Percentiles rank a stretch among this genome's conserved stretches.
Conservation (phyloP, 805 yeast species). For the Metschnikowia borealis region DNA sequence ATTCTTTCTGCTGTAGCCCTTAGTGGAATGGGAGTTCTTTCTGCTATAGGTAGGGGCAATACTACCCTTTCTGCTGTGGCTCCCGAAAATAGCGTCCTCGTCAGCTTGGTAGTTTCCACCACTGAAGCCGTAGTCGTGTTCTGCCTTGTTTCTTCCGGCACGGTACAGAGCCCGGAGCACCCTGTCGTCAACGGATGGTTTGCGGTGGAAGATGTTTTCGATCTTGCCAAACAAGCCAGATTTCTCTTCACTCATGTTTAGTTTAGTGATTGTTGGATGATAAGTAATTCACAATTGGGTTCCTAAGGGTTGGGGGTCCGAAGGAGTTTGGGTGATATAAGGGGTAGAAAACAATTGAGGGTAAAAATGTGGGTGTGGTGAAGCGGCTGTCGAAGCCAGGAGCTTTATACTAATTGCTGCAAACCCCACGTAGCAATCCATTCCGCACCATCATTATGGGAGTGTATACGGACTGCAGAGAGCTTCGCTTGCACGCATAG, state of each 20-base stretch:
- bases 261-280: not conserved
- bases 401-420: conserved; percentile 4
- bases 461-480: not conserved
- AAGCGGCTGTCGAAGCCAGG: not conserved
- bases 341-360: not conserved
- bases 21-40: not conserved
- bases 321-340: no score
- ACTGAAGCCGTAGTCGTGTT: conserved; percentile 4
- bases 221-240: conserved; percentile 13
- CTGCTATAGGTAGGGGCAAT: not conserved
- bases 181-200: conserved; percentile 7
- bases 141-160: conserved; percentile 13
- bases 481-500: conserved; percentile 5
- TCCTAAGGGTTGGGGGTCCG: not conserved
- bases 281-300: not conserved
- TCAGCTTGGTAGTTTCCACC: not conserved
- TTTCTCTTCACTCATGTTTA: conserved; percentile 11
- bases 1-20: not conserved
- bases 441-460: not conserved
- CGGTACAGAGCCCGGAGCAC: conserved; percentile 13
- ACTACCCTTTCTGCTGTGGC: not conserved
- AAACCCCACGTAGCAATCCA: conserved; percentile 6
- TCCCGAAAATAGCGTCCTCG: conserved; percentile 1
- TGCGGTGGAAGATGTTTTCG: conserved; percentile 6
- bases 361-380: not conserved